Conservation (phyloP, 2,329 filamentous ascomycete species). For the Diaporthe velutina region DNA sequence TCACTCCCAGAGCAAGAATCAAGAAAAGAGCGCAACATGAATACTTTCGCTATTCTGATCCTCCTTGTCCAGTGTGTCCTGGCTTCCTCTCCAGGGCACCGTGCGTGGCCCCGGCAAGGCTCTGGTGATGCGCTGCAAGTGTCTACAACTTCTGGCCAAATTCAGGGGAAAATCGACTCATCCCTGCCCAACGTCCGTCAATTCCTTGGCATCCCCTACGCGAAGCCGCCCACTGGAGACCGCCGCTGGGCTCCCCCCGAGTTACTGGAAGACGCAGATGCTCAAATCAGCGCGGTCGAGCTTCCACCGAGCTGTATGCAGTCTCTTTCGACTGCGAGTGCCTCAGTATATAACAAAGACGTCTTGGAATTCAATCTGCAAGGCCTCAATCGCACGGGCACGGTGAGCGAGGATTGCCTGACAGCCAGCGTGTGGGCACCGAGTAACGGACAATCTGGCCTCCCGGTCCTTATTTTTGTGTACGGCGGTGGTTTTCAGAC, state of each 20-base stretch:
- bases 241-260: constrained; percentile 34
- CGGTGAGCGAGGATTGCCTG: constrained; percentile 52
- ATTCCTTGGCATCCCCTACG: constrained; percentile 32
- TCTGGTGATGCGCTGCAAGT: not conserved
- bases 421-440: constrained; percentile 60
- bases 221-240: constrained; percentile 27
- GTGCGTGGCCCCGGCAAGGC: not conserved
- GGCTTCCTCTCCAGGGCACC: not conserved
- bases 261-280: constrained; percentile 7
- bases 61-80: not conserved
- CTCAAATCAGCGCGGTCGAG: constrained; percentile 6
- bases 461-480: constrained; percentile 35
- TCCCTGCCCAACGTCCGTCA: constrained; percentile 14
- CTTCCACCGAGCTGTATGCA: constrained; percentile 18
- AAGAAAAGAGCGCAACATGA: not conserved
- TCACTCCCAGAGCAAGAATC: not conserved
- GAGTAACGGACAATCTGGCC: constrained; percentile 46
- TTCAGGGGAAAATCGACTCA: not conserved
- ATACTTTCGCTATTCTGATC: not conserved
- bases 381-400: not conserved
- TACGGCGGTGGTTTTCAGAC: constrained; percentile 39
- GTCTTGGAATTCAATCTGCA: constrained; percentile 17
- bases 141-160: not conserved
- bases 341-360: constrained; percentile 16
- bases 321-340: constrained; percentile 9